Base-by-base conservation (phyloP, 768 basidiomycete species). In the Leccinum variicolor region DNA sequence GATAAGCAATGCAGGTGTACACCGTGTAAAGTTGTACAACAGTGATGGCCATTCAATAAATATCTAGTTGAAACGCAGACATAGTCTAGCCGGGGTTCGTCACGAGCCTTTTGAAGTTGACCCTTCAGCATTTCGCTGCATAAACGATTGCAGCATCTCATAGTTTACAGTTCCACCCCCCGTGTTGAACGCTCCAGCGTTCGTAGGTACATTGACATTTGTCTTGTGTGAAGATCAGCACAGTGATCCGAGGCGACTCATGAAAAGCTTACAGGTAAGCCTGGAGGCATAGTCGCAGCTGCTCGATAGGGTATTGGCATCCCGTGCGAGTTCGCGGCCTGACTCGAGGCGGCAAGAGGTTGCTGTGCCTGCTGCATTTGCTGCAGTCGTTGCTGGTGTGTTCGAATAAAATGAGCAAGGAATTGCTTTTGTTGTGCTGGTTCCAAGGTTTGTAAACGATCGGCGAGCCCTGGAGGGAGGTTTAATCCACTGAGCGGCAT, bases 81-180 rank as follows among this genome's bases (percentile, higher is more conserved):
- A 31, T 25, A 43, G n/a, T 54, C 61, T 61, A 59, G 29, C 71
- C 57, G 4, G 56, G 25, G 17, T 62, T 58, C 57, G 58, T 60
- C n/a, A n/a, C n/a, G n/a, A n/a, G 26, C 64, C 61, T 56, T 69
- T 62, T 8, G 64, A 61, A 21, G 60, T 47, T 34, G 67, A 61
- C 57, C 72, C 73, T 4, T 76, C 74, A 31, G 63, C 71, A 54
- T 53, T 76, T 17, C 77, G 69, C 52, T 77, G 75, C 72, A 79
- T 78, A 59, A 79, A 79, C 23, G 78, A 79, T 66, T 78, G 77
- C 63, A 79, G 28, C 75, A 79, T 75, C 60, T 78, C 77, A 10
- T 61, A 68, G 62, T 72, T 76, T 53, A 78, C 65, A 2, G 65
- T 66, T 19, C 68, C 63, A 13, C 63, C 54, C 1, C 61, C 62